Evolutionary conservation across 345 rosid genomes (phyloP).

Genomic region (Eucalyptus decipiens): DNA sequence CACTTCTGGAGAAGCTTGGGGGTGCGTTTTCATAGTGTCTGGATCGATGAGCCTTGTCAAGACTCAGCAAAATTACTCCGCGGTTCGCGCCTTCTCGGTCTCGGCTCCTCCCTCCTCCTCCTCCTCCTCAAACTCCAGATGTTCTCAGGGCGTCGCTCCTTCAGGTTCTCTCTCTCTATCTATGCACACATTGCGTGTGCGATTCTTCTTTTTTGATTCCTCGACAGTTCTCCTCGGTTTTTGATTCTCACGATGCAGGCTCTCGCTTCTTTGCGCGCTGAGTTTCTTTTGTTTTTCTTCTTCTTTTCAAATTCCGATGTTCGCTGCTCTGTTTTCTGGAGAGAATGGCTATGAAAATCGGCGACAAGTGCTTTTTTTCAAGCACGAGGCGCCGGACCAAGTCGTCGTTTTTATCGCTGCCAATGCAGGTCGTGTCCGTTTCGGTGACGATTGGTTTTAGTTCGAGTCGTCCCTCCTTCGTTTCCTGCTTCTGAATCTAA

Average conservation of each 20-base stretch:
- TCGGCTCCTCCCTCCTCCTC: conserved; percentile 38
- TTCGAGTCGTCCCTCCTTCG: background rate
- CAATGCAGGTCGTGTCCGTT: background rate
- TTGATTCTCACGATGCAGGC: background rate
- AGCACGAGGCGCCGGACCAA: background rate
- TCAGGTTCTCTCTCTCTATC: conserved; percentile 4
- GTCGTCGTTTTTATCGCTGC: background rate
- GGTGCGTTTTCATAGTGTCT: background rate
- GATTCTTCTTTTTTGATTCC: background rate
- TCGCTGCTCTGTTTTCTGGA: background rate
- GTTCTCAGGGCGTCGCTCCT: conserved; percentile 27
- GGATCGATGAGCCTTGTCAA: conserved; percentile 32
- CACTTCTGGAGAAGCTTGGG: background rate
- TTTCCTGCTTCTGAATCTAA: background rate
- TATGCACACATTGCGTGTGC: background rate
- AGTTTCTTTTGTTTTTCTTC: background rate
- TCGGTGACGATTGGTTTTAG: background rate
- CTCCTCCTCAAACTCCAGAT: conserved; percentile 30
- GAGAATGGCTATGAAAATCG: background rate
- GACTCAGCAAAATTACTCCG: conserved; percentile 35
- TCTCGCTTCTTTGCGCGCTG: background rate
- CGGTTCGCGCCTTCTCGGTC: conserved; percentile 40
- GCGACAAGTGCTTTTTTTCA: background rate
- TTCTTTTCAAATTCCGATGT: background rate
- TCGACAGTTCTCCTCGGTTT: background rate